Base-by-base conservation (phyloP, 1,284 basidiomycete species). In the Grifola frondosa region DNA sequence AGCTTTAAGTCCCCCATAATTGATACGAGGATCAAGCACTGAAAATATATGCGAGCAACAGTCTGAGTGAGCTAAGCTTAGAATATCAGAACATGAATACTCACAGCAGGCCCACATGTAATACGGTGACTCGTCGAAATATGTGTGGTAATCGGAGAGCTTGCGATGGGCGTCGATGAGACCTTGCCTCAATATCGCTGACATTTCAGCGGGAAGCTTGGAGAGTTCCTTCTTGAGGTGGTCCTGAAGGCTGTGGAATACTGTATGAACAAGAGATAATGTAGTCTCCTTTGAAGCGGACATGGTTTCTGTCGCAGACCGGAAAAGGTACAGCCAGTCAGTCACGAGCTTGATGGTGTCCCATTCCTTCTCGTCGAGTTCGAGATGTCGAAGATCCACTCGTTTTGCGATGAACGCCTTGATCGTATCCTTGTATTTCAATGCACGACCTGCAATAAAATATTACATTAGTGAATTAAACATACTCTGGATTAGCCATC, bases 91-190 rank as follows among this genome's bases (percentile, higher is more conserved):
- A 23, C 16, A 32, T 10, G 10, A 15, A 5, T 8, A 36, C 40
- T 12, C 24, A 42, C 40, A 22, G 22, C 30, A 12, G 16, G 40
- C 40, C 40, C 40, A 42, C 7, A 36, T 19, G 9, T 21, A 22
- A 20, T 26, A 42, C 6, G 40, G 40, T 15, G 40, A 42, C 24
- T 15, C 26, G 19, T 36, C 26, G 15, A 32, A 19, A 28, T 13
- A 17, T 42, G 22, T n/a, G 19, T 26, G 30, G 33, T 42, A 42
- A 28, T 42, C 33, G 20, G 32, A 35, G 11, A 42, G 33, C 40
- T 42, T 42, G 4, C 26, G 22, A 13, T 42, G 33, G 5, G 40
- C 31, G n/a, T 42, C 20, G 6, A 35, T 17, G 5, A 42, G 11
- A 6, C 40, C 40, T 9, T 17, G 9, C 17, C n/a, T 17, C 9